These are phyloP conservation scores for Coniophora puteana DNA, from an alignment of 1,284 basidiomycete genomes.

Conservation along the genomic window DNA sequence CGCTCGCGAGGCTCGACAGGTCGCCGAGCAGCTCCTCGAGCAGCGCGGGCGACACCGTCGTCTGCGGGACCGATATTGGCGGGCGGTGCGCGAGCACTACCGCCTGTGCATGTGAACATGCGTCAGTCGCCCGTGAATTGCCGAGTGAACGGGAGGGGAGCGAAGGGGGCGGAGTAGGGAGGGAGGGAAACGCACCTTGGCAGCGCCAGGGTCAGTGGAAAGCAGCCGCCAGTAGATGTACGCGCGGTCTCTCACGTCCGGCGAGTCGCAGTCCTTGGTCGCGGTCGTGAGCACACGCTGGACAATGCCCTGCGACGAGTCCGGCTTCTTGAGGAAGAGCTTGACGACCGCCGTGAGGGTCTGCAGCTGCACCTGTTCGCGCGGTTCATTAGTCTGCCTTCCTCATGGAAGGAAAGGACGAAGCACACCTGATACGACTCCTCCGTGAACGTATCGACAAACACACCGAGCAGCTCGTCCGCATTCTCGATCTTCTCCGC, in stretches of 20 bases:
- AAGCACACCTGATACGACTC: constrained; percentile 81
- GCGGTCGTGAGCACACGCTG: constrained; percentile 90
- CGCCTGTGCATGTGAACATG: constrained; percentile 43
- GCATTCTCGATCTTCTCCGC: constrained; percentile 96
- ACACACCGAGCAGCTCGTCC: constrained; percentile 86
- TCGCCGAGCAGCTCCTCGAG: constrained; percentile 91
- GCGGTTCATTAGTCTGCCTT: constrained; percentile 1
- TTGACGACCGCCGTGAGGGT: constrained; percentile 96
- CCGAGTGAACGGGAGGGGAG: neutral
- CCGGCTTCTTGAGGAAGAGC: constrained; percentile 92
- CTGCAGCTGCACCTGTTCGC: constrained; percentile 82
- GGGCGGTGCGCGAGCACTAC: constrained; percentile 91
- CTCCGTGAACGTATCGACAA: constrained; percentile 90
- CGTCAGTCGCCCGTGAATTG: neutral
- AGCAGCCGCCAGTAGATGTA: constrained; percentile 97
- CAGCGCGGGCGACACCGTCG: constrained; percentile 86
- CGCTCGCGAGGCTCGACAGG: constrained; percentile 84
- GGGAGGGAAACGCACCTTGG: constrained; percentile 61
- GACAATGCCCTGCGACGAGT: constrained; percentile 86
- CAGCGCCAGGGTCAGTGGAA: constrained; percentile 90
- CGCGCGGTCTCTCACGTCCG: constrained; percentile 93
- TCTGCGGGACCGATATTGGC: constrained; percentile 89
- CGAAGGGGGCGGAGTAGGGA: neutral
- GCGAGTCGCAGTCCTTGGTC: constrained; percentile 95
- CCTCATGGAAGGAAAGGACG: neutral